phyloP scores from a whole-genome alignment of 495 filamentous ascomycete genomes.

The Astrothelium macrocarpum region DNA sequence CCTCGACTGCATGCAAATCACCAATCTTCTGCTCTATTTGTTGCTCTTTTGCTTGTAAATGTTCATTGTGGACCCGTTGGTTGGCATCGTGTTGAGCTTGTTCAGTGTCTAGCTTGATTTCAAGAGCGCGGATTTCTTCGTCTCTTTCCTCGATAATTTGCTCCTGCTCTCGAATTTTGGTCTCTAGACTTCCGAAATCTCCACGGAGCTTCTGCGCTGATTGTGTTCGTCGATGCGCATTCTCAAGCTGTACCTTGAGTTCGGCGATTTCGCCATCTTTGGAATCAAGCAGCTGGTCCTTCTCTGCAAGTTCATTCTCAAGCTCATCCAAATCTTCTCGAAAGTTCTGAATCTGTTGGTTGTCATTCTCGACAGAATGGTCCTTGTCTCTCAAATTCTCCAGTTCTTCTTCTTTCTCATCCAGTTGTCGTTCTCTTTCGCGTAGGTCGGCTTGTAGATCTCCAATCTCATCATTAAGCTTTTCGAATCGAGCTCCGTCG shows the following conservation, averaged over 20 bases:
- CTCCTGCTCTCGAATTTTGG: constrained; percentile 19
- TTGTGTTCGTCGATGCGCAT: constrained; percentile 16
- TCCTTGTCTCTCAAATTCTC: constrained; percentile 42
- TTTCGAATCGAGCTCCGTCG: constrained; percentile 47
- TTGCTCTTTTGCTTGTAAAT: constrained; percentile 13
- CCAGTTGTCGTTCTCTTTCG: constrained; percentile 53
- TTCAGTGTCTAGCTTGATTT: constrained; percentile 11
- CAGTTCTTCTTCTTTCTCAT: constrained; percentile 50
- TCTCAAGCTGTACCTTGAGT: constrained; percentile 21
- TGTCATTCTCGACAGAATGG: constrained; percentile 30
- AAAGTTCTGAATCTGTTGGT: constrained; percentile 11
- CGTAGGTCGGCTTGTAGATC: constrained; percentile 56
- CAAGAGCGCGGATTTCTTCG: constrained; percentile 21
- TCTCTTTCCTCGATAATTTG: constrained; percentile 22
- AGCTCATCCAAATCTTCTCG: constrained; percentile 21
- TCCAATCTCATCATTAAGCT: constrained; percentile 56
- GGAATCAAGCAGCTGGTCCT: constrained; percentile 18
- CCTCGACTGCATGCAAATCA: constrained; percentile 18
- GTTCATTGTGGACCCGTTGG: constrained; percentile 16
- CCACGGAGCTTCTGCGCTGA: constrained; percentile 23
- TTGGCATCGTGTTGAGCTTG: constrained; percentile 12
- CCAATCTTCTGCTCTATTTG: constrained; percentile 20
- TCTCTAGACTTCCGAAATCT: constrained; percentile 18
- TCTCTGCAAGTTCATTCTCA: constrained; percentile 21
- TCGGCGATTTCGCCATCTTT: constrained; percentile 18